phyloP scores from a whole-genome alignment of 345 rosid species.

The Leavenworthia alabamica region DNA sequence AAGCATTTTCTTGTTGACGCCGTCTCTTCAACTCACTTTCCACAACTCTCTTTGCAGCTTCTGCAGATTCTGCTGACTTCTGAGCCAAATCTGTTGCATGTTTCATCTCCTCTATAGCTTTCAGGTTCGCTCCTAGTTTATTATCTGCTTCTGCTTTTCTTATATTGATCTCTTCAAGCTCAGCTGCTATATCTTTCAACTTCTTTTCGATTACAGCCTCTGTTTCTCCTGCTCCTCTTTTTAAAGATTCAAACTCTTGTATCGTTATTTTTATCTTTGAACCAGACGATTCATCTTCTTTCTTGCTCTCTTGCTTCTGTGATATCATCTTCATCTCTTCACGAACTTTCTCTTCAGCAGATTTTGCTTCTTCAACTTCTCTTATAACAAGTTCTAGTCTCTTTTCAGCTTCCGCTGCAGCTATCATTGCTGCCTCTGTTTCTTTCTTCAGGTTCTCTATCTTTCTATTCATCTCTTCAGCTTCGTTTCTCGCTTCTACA shows the following conservation, averaged over 20 bases:
- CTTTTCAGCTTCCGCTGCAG: slow-evolving; percentile 40
- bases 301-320: slow-evolving; percentile 21
- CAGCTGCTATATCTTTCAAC: slow-evolving; percentile 39
- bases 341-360: slow-evolving; percentile 43
- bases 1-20: slow-evolving; percentile 43
- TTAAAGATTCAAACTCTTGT: slow-evolving; percentile 50
- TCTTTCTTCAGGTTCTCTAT: slow-evolving; percentile 40
- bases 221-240: slow-evolving; percentile 46
- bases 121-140: slow-evolving; percentile 44
- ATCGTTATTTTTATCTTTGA: slow-evolving; percentile 46
- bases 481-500: slow-evolving; percentile 46
- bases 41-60: slow-evolving; percentile 54
- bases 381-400: slow-evolving; percentile 37
- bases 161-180: slow-evolving; percentile 43
- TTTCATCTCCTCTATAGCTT: slow-evolving; percentile 59
- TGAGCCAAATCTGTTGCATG: slow-evolving; percentile 65
- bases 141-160: slow-evolving; percentile 38
- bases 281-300: slow-evolving; percentile 11
- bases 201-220: slow-evolving; percentile 38
- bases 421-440: slow-evolving; percentile 34
- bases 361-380: slow-evolving; percentile 53
- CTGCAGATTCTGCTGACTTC: slow-evolving; percentile 61
- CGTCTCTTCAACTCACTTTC: slow-evolving; percentile 60
- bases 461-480: slow-evolving; percentile 40
- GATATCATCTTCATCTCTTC: slow-evolving; percentile 49